Evolutionary conservation across 495 filamentous ascomycete genomes (phyloP), one percentile per base, ranked within the genome.

Genomic region (Copromyces sp.): DNA sequence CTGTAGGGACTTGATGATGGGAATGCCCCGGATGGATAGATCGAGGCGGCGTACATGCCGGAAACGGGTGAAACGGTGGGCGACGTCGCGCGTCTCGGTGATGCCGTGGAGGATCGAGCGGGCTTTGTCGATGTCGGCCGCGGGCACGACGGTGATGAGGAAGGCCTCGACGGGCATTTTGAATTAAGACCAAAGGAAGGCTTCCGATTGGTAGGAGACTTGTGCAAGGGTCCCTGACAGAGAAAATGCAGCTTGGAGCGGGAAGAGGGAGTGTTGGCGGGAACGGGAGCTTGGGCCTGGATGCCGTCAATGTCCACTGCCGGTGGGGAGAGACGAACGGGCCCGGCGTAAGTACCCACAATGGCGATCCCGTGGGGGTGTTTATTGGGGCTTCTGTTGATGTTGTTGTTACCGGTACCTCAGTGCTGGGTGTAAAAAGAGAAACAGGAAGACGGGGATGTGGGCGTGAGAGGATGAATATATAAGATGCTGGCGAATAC

Each of bases 81-180:
- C 81, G 53, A 65, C 53, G 44, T 83, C 79, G 29, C 74, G 75
- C 75, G 80, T 83, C 71, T 82, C 82, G 3, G 81, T 81, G 65
- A 84, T 68, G 17, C 84, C 84, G 37, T 79, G 74, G 2, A 86
- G 68, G 9, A 86, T 72, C 0, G 82, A 78, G 11, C 80, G 79
- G 3, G 83, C 81, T 73, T 77, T 82, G 6, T 71, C 24, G 35
- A 79, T 78, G 39, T 84, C 81, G 38, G 39, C 69, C 20, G 81
- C 78, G 16, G 73, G 70, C 35, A 84, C 80, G 12, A 80, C 68
- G 2, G 80, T 79, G 1, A 82, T 81, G 61, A 86, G 76, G 68
- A 84, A 84, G 17, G 84, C 76, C 68, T 86, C 84, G 74, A 83
- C 76, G 75, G 83, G 80, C 70, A 74, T 78, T 38, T 45, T 42